A percentile compares a stretch with the other conserved stretches of the same genome.
These are phyloP conservation scores for Ophiostoma sp. DNA, from an alignment of 2,329 filamentous ascomycete genomes.

Conservation along the genomic window DNA sequence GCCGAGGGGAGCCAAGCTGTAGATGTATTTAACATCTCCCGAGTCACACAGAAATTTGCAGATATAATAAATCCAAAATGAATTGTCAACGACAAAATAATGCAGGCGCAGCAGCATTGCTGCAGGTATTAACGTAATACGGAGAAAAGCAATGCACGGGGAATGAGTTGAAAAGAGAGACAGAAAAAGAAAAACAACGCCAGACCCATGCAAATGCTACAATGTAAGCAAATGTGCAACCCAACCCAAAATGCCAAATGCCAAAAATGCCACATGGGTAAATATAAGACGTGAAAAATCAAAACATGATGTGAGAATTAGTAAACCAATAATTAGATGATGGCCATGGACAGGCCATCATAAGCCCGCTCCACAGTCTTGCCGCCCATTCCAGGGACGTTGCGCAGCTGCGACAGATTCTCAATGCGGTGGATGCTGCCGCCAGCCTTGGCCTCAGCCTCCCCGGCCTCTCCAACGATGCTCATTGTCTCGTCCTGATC, in stretches of 20 bases:
- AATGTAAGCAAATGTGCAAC: background rate
- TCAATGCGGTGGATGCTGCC: slow-evolving; percentile 36
- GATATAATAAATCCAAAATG: background rate
- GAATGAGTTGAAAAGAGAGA: background rate
- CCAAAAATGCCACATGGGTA: slow-evolving; percentile 10
- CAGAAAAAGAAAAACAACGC: background rate
- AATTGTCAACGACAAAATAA: slow-evolving; percentile 6
- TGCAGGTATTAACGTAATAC: slow-evolving; percentile 10
- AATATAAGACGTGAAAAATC: background rate
- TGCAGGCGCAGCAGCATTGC: slow-evolving; percentile 13
- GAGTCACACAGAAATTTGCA: background rate
- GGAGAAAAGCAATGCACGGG: background rate
- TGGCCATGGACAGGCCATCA: slow-evolving; percentile 37
- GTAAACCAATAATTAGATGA: background rate
- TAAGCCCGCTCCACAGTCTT: slow-evolving; percentile 2
- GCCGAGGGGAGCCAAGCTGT: slow-evolving; percentile 15
- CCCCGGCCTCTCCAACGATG: background rate
- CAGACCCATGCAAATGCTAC: slow-evolving; percentile 10
- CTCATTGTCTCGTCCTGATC: slow-evolving; percentile 1
- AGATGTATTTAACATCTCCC: background rate
- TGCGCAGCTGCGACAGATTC: slow-evolving; percentile 47
- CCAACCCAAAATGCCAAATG: background rate
- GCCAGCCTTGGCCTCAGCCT: background rate
- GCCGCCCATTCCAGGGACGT: slow-evolving; percentile 43
- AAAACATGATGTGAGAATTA: background rate